Base-by-base conservation (phyloP, 164 flowering plant species). In the Taxillus chinensis region DNA sequence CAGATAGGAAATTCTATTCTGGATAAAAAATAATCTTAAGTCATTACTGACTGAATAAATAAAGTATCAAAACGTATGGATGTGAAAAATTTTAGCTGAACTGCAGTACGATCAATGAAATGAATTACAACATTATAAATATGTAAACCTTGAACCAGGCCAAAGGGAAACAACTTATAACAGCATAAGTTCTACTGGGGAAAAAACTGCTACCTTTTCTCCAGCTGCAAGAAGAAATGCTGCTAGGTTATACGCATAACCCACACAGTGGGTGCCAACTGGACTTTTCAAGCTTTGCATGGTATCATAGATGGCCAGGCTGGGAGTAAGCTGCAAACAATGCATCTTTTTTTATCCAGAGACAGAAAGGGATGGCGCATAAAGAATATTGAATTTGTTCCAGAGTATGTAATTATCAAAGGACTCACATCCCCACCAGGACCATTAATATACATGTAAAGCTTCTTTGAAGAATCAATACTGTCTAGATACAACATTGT, bases 381-480 rank as follows among this genome's bases (percentile, higher is more conserved):
- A 7, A 14, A 8, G 13, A 48, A 27, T 8, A 11, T 48, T 48
- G 12, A 7, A 48, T 48, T 48, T 48, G 51, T 48, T 48, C 10
- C 10, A 48, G 52, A 61, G 61, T 39, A 61, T 12, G 41, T 42
- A 9, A 60, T 55, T 14, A 2, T 51, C 40, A 68, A 68, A 57
- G 45, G 68, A 86, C 97, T 89, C 74, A 93, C 99, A 86, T 90
- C 97, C 62, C 99, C 97, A 68, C 99, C 95, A 53, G 83, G 83
- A 70, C 91, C 77, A 79, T 74, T 84, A 62, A 93, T 81, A 65
- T 77, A 90, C 14, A 93, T 41, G 66, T 76, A 81, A 3, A 90
- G 58, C 78, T 63, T 84, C 68, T 82, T 80, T 45, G 78, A 63
- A 69, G 80, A 71, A 27, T 90, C 95, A 62, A 88, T 13, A 53